Percentiles rank a stretch among this genome's conserved stretches.
Evolutionary conservation across 345 rosid species (phyloP).

Genomic region (Melaleuca quinquenervia): DNA sequence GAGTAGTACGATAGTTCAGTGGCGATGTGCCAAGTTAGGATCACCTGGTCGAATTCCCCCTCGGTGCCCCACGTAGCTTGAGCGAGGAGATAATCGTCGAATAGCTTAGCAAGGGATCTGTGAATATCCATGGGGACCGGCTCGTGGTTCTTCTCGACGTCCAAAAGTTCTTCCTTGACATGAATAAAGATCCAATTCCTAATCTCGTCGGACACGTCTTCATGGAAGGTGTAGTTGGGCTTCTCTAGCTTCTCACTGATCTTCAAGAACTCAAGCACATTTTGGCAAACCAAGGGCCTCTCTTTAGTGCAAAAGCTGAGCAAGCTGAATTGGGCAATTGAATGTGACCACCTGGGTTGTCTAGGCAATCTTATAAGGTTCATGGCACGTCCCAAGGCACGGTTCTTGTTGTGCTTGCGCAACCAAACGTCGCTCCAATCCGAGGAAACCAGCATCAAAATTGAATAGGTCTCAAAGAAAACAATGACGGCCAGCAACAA

Average conservation of each 20-base stretch:
- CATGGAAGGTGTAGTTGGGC: background rate
- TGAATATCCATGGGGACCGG: background rate
- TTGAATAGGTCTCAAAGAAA: constrained; percentile 2
- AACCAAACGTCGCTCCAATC: constrained; percentile 2
- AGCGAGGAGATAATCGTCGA: background rate
- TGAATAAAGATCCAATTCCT: background rate
- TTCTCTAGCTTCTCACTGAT: background rate
- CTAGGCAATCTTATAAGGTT: background rate
- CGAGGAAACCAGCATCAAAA: background rate
- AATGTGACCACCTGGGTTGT: background rate
- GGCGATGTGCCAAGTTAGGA: background rate
- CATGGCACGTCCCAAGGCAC: background rate
- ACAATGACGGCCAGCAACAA: constrained; percentile 4
- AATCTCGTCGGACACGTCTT: background rate
- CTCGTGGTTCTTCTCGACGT: background rate
- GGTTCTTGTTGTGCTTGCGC: background rate
- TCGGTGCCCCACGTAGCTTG: background rate
- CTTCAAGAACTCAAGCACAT: background rate
- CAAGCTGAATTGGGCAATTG: background rate
- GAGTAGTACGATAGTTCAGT: background rate
- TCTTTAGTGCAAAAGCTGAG: background rate
- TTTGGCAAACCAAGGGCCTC: background rate
- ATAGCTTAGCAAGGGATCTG: background rate
- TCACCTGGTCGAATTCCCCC: background rate
- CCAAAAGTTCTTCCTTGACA: background rate